phyloP scores from a whole-genome alignment of 805 yeast species.

The Saccharomycopsis babjevae region DNA sequence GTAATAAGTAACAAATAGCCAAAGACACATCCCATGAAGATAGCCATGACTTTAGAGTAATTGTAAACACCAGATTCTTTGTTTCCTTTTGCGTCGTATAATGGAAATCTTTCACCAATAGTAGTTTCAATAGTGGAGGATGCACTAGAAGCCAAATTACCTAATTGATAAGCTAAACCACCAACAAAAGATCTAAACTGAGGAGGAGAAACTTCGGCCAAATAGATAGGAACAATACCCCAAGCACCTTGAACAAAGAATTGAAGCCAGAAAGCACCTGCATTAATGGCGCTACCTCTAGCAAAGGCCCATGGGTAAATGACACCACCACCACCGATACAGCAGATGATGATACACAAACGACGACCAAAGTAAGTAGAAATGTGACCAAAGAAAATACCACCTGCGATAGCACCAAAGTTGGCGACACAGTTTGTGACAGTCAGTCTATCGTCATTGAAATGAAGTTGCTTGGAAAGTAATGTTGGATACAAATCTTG shows the following conservation, averaged over 20 bases:
- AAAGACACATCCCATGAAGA: constrained; percentile 57
- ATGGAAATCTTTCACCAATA: constrained; percentile 52
- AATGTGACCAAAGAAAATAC: constrained; percentile 45
- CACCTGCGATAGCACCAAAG: constrained; percentile 60
- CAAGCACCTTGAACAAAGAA: constrained; percentile 63
- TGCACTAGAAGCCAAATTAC: constrained; percentile 64
- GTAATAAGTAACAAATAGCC: constrained; percentile 38
- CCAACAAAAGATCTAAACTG: constrained; percentile 51
- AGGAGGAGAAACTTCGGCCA: constrained; percentile 57
- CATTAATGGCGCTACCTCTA: constrained; percentile 30
- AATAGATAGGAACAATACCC: constrained; percentile 61
- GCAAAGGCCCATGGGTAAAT: constrained; percentile 53
- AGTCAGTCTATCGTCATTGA: constrained; percentile 38
- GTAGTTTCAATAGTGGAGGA: constrained; percentile 60
- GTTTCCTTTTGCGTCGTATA: constrained; percentile 27
- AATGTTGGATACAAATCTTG: constrained; percentile 66
- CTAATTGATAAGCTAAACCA: constrained; percentile 60
- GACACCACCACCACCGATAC: constrained; percentile 46
- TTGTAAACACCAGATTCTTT: constrained; percentile 29
- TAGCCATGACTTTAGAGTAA: constrained; percentile 64
- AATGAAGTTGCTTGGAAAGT: constrained; percentile 41
- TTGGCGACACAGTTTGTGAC: constrained; percentile 56
- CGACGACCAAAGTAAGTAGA: constrained; percentile 55
- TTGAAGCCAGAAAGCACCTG: constrained; percentile 55
- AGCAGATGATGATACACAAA: constrained; percentile 39